These are phyloP conservation scores for Yamadazyma blattariae DNA, from an alignment of 1,139 yeast genomes.

Conservation along the genomic window DNA sequence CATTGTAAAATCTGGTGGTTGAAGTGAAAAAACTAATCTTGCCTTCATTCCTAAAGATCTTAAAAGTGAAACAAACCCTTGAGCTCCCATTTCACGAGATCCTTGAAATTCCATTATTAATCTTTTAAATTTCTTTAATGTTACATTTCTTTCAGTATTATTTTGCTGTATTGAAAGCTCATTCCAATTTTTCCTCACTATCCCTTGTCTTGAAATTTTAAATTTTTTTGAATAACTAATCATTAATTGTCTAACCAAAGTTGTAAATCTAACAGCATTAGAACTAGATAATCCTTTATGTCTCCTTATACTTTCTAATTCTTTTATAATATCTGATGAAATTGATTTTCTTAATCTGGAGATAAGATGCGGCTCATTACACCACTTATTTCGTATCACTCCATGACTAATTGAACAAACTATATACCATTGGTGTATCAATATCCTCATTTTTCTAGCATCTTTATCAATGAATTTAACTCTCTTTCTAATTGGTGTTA, in stretches of 20 bases:
- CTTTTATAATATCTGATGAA: conserved; percentile 42
- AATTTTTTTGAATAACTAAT: conserved; percentile 60
- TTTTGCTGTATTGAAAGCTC: conserved; percentile 33
- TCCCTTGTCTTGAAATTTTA: conserved; percentile 44
- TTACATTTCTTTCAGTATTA: conserved; percentile 21
- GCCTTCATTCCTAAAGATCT: conserved; percentile 72
- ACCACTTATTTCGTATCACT: conserved; percentile 68
- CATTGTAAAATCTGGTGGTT: conserved; percentile 80
- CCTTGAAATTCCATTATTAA: conserved; percentile 54
- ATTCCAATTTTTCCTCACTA: conserved; percentile 59
- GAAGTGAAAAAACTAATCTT: conserved; percentile 76
- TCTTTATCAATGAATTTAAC: conserved; percentile 44
- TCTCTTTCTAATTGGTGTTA: conserved; percentile 15
- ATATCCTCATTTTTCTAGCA: conserved; percentile 50
- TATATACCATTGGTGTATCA: conserved; percentile 60
- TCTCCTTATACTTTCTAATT: conserved; percentile 36
- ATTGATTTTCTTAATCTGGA: conserved; percentile 39
- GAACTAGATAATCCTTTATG: conserved; percentile 31
- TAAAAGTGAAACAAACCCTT: conserved; percentile 78
- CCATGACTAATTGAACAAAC: conserved; percentile 65
- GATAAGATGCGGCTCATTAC: conserved; percentile 49
- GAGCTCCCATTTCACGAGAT: conserved; percentile 77
- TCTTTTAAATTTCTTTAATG: conserved; percentile 33
- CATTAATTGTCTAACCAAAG: conserved; percentile 67
- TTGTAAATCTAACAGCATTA: conserved; percentile 69